A percentile compares a stretch with the other conserved stretches of the same genome.
Evolutionary conservation across 768 basidiomycete species (phyloP).

Genomic region (Boletus subparvulus): DNA sequence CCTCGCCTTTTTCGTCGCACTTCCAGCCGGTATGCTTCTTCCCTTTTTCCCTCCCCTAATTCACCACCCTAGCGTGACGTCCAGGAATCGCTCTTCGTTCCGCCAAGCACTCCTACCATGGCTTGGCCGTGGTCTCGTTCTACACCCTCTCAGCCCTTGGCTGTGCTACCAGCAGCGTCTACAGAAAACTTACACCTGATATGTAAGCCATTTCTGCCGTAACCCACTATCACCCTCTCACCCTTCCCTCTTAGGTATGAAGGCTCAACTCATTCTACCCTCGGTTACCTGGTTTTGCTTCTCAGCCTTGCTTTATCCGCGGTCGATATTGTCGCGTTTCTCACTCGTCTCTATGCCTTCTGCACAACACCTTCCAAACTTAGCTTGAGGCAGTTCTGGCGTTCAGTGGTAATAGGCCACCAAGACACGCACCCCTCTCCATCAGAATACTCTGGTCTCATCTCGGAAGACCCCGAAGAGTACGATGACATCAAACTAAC

Average conservation of each 20-base stretch:
- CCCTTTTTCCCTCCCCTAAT: neutral
- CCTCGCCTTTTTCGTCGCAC: slow-evolving; percentile 77
- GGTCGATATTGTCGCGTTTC: slow-evolving; percentile 52
- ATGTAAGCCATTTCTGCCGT: slow-evolving; percentile 52
- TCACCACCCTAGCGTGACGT: neutral
- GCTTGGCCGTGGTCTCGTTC: slow-evolving; percentile 59
- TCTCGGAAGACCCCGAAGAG: slow-evolving; percentile 54
- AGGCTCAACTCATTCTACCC: slow-evolving; percentile 57
- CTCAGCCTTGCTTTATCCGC: slow-evolving; percentile 46
- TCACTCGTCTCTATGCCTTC: slow-evolving; percentile 54
- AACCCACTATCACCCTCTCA: slow-evolving; percentile 5
- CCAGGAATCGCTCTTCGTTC: slow-evolving; percentile 80
- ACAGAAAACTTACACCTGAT: slow-evolving; percentile 78
- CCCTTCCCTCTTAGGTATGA: slow-evolving; percentile 55
- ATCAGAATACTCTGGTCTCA: slow-evolving; percentile 59
- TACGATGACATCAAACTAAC: slow-evolving; percentile 45
- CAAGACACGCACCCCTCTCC: slow-evolving; percentile 29
- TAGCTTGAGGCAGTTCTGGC: slow-evolving; percentile 54
- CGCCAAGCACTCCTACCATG: slow-evolving; percentile 66
- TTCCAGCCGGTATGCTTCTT: slow-evolving; percentile 68
- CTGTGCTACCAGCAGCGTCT: slow-evolving; percentile 64
- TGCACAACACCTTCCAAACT: slow-evolving; percentile 43
- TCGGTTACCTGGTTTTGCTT: slow-evolving; percentile 59
- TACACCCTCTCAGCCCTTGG: slow-evolving; percentile 62
- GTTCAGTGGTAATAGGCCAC: slow-evolving; percentile 51